Evolutionary conservation across 495 filamentous ascomycete genomes (phyloP).

Genomic region (Parmelia sp.): DNA sequence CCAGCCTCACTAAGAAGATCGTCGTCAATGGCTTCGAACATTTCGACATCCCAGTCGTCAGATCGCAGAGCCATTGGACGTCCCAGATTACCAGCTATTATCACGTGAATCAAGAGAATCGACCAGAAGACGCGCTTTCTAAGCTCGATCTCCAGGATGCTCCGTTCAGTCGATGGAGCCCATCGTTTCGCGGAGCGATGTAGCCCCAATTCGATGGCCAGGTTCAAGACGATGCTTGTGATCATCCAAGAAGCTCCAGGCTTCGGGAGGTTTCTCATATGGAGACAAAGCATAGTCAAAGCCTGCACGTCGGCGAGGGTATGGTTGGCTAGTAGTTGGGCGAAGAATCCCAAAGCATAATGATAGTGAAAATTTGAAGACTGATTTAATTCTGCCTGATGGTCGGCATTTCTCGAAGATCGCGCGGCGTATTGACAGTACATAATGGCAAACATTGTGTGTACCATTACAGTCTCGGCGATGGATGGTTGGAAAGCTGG

Average conservation of each 20-base stretch:
- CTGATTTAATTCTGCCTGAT: conserved; percentile 48
- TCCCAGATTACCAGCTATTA: conserved; percentile 65
- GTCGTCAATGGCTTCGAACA: conserved; percentile 63
- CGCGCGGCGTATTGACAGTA: conserved; percentile 64
- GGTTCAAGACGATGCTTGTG: conserved; percentile 50
- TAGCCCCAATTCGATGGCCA: conserved; percentile 65
- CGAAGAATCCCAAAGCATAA: conserved; percentile 61
- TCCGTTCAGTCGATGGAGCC: conserved; percentile 43
- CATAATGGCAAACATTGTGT: conserved; percentile 73
- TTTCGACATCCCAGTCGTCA: conserved; percentile 69
- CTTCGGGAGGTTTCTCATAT: conserved; percentile 71
- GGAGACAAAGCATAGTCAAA: conserved; percentile 57
- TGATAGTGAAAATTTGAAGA: conserved; percentile 69
- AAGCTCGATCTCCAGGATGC: conserved; percentile 59
- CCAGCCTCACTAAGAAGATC: conserved; percentile 41
- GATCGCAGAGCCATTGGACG: conserved; percentile 64
- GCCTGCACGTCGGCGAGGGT: conserved; percentile 63
- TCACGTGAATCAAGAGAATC: conserved; percentile 54
- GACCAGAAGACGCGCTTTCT: conserved; percentile 73
- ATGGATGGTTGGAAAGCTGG: conserved; percentile 50
- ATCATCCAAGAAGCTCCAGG: conserved; percentile 65
- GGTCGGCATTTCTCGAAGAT: conserved; percentile 46
- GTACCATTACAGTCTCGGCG: conserved; percentile 62
- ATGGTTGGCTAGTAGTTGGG: conserved; percentile 52
- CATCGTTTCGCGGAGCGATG: conserved; percentile 63